Conservation (phyloP, 192 early-diverging fungal species). For the Fimicolochytrium jonesii region DNA sequence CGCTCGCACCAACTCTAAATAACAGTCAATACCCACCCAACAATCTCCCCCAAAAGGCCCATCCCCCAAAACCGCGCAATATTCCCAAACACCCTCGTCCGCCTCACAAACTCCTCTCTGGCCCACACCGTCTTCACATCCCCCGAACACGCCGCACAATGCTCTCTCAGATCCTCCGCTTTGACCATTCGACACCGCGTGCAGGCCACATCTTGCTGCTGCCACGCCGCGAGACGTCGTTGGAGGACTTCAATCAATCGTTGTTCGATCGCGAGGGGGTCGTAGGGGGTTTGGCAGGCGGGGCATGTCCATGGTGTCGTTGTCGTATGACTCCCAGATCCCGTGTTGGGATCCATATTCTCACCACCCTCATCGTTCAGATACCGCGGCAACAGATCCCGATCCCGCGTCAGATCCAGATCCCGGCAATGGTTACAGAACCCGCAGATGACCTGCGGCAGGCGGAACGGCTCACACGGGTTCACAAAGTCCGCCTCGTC, state of each 20-base stretch:
- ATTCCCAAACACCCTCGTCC: conserved; percentile 59
- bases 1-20: neutral
- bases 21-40: conserved; percentile 41
- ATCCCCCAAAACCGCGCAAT: conserved; percentile 59
- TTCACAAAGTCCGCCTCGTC: conserved; percentile 72
- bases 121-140: conserved; percentile 47
- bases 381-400: conserved; percentile 51
- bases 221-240: conserved; percentile 64
- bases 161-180: conserved; percentile 65
- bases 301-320: conserved; percentile 65
- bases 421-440: conserved; percentile 83
- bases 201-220: conserved; percentile 86
- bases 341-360: neutral
- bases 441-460: conserved; percentile 81
- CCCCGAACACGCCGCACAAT: conserved; percentile 73
- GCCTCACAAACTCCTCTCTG: conserved; percentile 50
- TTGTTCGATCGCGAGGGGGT: conserved; percentile 74
- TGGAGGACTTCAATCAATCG: conserved; percentile 72
- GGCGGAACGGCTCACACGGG: conserved; percentile 73
- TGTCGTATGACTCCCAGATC: no score
- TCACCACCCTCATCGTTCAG: conserved; percentile 29
- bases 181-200: conserved; percentile 75
- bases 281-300: conserved; percentile 76
- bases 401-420: conserved; percentile 87
- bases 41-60: conserved; percentile 50